Evolutionary conservation across 2,329 filamentous ascomycete species (phyloP), one percentile per base, ranked within the genome.

Genomic region (Monosporascus sp.): DNA sequence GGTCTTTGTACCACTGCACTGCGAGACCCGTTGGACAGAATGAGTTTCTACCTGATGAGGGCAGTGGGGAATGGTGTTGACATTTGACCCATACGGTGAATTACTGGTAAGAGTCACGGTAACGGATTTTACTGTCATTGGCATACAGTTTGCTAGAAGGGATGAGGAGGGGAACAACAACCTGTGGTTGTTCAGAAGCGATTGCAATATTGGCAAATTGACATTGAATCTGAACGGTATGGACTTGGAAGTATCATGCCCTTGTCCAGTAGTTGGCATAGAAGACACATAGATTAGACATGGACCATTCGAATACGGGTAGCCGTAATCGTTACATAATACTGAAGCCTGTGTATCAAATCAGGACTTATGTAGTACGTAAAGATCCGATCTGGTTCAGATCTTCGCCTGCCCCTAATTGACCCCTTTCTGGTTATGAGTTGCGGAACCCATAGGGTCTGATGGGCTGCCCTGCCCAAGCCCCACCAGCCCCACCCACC

Each of bases 141-240:
- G 64, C 60, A 27, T 5, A n/a, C 43, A 45, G 24, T 45, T 45
- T 26, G n/a, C 24, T 14, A 24, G 24, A 9, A 8, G 4, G 26
- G 31, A 31, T 3, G 43, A 27, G 43, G 24, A 45, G 11, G 20
- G 24, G 20, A 45, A 14, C 11, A 45, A 45, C 20, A 24, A 45
- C 43, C 20, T 45, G 5, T 31, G 24, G 24, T 7, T 45, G 11
- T 45, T 45, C 22, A 16, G 43, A 11, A 24, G 16, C 3, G 43
- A 24, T 17, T 3, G 43, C 27, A 31, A 11, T n/a, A 27, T 45
- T 16, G 43, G 20, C 3, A 45, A 5, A 24, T n/a, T n/a, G 43
- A 27, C 11, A 14, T 45, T 31, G 17, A 45, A 45, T 9, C 24
- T 27, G 24, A 45, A 17, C 17, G 43, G 17, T 5, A 45, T 45